These are phyloP conservation scores for Teunomyces stri DNA, from an alignment of 805 yeast species.

Conservation along the genomic window DNA sequence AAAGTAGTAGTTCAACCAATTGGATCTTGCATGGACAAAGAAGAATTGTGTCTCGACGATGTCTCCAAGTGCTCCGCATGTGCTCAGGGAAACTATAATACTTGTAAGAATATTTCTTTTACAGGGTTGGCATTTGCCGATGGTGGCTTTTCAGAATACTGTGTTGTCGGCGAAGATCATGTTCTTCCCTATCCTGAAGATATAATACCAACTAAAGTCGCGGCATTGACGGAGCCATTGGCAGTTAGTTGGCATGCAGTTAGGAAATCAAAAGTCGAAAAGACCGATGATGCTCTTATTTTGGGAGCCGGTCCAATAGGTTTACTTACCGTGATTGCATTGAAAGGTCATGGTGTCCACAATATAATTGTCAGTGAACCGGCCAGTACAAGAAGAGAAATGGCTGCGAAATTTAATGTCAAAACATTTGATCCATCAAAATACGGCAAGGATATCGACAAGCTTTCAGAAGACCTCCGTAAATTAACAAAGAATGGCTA, in stretches of 20 bases:
- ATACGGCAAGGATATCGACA: neutral
- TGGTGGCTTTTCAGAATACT: conserved; percentile 5
- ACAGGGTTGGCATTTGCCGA: conserved; percentile 4
- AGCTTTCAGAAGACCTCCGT: neutral
- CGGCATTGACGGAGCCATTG: conserved; percentile 5
- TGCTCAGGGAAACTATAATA: conserved; percentile 2
- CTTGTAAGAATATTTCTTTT: conserved; percentile 1
- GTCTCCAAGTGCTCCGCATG: conserved; percentile 1
- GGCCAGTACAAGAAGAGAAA: neutral
- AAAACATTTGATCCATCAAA: conserved; percentile 4
- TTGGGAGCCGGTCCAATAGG: conserved; percentile 6
- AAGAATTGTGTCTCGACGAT: neutral
- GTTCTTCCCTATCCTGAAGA: conserved; percentile 1
- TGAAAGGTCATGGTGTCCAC: conserved; percentile 1
- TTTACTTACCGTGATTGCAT: neutral
- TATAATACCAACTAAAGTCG: neutral
- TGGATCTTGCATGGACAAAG: conserved; percentile 4
- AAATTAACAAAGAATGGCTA: neutral
- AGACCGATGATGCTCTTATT: conserved; percentile 1
- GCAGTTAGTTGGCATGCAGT: conserved; percentile 6
- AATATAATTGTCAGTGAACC: conserved; percentile 3
- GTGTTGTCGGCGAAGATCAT: conserved; percentile 2
- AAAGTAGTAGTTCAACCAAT: conserved; percentile 4
- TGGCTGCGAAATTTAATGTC: conserved; percentile 4
- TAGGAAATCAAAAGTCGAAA: neutral